Conservation (phyloP, 768 basidiomycete genomes). For the Russula sp. region DNA sequence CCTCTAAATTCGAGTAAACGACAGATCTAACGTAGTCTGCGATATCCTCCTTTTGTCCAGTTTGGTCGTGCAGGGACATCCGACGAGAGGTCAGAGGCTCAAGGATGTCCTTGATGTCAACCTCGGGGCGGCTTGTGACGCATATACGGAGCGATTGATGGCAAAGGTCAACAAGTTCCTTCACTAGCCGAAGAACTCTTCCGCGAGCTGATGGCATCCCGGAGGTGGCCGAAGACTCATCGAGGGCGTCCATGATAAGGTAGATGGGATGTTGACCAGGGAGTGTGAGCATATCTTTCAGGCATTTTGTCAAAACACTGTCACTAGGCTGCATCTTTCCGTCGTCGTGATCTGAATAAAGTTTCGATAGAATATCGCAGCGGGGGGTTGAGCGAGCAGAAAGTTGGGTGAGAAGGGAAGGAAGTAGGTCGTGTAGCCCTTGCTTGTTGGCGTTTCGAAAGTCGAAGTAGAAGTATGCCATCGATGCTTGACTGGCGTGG, state of each 20-base stretch:
- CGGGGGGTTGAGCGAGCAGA: neutral
- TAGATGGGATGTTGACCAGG: neutral
- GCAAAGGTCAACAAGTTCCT: neutral
- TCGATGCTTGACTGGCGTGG: neutral
- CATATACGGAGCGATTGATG: neutral
- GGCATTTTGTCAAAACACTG: neutral
- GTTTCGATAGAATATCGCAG: neutral
- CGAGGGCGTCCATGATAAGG: neutral
- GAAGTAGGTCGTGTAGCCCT: neutral
- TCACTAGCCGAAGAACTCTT: neutral
- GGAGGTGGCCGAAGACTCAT: neutral
- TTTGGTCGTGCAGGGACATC: neutral
- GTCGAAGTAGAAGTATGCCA: neutral
- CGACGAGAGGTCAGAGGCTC: neutral
- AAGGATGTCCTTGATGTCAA: neutral
- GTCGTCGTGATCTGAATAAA: neutral
- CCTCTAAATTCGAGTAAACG: neutral
- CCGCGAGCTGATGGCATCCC: neutral
- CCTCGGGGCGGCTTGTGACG: neutral
- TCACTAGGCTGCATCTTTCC: neutral
- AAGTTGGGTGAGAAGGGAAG: slow-evolving; percentile 2
- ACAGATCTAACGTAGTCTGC: neutral
- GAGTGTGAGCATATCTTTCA: neutral
- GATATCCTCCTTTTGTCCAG: neutral
- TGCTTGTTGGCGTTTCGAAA: neutral